phyloP scores from a whole-genome alignment of 495 filamentous ascomycete species.

The Penicillium chermesinum region DNA sequence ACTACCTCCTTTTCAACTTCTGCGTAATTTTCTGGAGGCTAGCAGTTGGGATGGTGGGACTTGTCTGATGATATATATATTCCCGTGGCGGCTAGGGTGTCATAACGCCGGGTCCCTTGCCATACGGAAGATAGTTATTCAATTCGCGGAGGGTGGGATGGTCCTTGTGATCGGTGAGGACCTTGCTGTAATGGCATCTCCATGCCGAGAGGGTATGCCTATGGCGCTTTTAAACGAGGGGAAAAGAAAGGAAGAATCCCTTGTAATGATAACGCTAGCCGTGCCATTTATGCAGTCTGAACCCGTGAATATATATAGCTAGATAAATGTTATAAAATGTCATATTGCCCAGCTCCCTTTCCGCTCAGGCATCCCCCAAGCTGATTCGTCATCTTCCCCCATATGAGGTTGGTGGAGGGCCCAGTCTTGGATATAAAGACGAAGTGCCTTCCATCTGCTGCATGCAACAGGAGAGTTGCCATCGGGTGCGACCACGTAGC shows the following conservation, averaged over 20 bases:
- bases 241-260: not conserved
- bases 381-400: conserved; percentile 48
- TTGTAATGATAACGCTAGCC: not conserved
- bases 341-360: conserved; percentile 82
- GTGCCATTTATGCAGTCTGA: not conserved
- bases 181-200: conserved; percentile 65
- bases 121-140: conserved; percentile 73
- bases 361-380: conserved; percentile 68
- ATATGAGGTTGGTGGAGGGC: conserved; percentile 69
- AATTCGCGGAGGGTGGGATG: conserved; percentile 56
- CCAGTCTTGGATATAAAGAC: conserved; percentile 80
- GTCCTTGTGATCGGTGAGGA: conserved; percentile 60
- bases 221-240: conserved; percentile 21
- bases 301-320: not conserved
- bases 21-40: conserved; percentile 64
- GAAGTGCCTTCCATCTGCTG: conserved; percentile 75
- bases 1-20: conserved; percentile 59
- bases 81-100: conserved; percentile 54
- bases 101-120: conserved; percentile 55
- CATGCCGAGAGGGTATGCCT: conserved; percentile 50
- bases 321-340: conserved; percentile 5
- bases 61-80: conserved; percentile 60
- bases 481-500: conserved; percentile 55
- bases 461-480: conserved; percentile 43
- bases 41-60: conserved; percentile 43